Evolutionary conservation across 2,329 filamentous ascomycete species (phyloP).

Genomic region (Alternaria arborescens): DNA sequence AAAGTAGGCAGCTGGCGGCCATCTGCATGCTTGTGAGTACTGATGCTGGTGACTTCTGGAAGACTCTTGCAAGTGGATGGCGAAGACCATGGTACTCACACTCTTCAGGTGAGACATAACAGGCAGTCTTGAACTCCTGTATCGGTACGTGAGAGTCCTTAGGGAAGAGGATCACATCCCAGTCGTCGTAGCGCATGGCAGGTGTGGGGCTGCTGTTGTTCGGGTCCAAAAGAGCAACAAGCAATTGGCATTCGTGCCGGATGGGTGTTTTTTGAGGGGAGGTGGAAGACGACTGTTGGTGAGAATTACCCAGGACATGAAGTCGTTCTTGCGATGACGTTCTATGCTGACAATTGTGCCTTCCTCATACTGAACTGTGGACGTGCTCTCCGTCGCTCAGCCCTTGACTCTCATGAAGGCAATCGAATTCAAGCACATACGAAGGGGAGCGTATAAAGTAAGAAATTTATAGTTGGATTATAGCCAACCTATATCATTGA

Average conservation of each 20-base stretch:
- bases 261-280: slow-evolving; percentile 10
- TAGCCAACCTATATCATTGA: neutral
- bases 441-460: neutral
- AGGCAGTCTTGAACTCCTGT: slow-evolving; percentile 83
- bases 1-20: slow-evolving; percentile 41
- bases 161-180: slow-evolving; percentile 86
- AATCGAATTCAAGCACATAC: neutral
- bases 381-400: neutral
- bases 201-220: slow-evolving; percentile 26
- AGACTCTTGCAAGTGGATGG: neutral
- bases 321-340: slow-evolving; percentile 6
- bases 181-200: slow-evolving; percentile 83
- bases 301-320: neutral
- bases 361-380: slow-evolving; percentile 3
- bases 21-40: slow-evolving; percentile 29
- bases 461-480: neutral
- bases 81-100: slow-evolving; percentile 25
- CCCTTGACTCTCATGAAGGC: slow-evolving; percentile 1
- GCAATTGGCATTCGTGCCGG: slow-evolving; percentile 17
- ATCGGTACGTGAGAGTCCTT: slow-evolving; percentile 71
- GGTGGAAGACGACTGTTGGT: slow-evolving; percentile 12
- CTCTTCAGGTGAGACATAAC: slow-evolving; percentile 68
- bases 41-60: neutral
- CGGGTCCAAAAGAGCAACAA: slow-evolving; percentile 29
- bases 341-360: slow-evolving; percentile 11